Conservation (phyloP, 352 stramenopile genomes). For the Pythium periplocum region DNA sequence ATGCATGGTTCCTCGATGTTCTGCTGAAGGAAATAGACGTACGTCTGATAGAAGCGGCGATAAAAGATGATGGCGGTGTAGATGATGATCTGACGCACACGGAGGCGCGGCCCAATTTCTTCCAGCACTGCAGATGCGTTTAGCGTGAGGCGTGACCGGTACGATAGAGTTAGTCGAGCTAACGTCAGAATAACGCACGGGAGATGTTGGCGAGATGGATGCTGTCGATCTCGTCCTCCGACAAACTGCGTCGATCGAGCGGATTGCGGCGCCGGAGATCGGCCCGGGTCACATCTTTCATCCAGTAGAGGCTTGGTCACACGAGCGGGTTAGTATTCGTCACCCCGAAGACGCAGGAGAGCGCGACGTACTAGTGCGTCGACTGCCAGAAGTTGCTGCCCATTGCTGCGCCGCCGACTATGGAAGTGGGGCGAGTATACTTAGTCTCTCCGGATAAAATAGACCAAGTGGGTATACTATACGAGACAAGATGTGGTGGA, state of each 20-base stretch:
- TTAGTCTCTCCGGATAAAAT: not conserved
- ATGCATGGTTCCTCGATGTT: too few species aligned
- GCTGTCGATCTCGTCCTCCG: constrained; percentile 83
- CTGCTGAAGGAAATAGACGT: constrained; percentile 6
- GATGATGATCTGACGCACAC: constrained; percentile 88
- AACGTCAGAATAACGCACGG: constrained; percentile 22
- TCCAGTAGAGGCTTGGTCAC: constrained; percentile 72
- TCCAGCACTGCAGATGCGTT: constrained; percentile 53
- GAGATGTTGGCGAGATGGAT: constrained; percentile 87
- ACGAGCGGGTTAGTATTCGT: not conserved
- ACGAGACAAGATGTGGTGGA: too few species aligned
- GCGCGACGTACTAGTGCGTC: constrained; percentile 75
- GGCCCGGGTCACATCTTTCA: constrained; percentile 76
- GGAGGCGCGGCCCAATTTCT: constrained; percentile 71
- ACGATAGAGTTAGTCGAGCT: too few species aligned
- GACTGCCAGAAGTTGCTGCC: constrained; percentile 90
- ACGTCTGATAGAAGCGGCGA: constrained; percentile 87
- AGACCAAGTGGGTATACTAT: too few species aligned
- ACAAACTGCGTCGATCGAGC: constrained; percentile 67
- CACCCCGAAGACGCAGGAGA: not conserved
- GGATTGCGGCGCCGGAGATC: constrained; percentile 78
- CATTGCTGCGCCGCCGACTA: constrained; percentile 30
- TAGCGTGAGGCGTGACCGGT: too few species aligned
- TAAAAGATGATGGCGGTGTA: constrained; percentile 90
- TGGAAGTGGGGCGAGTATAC: not conserved